These are phyloP conservation scores for Phytophthora pisi DNA, from an alignment of 352 stramenopile genomes.

Conservation along the genomic window DNA sequence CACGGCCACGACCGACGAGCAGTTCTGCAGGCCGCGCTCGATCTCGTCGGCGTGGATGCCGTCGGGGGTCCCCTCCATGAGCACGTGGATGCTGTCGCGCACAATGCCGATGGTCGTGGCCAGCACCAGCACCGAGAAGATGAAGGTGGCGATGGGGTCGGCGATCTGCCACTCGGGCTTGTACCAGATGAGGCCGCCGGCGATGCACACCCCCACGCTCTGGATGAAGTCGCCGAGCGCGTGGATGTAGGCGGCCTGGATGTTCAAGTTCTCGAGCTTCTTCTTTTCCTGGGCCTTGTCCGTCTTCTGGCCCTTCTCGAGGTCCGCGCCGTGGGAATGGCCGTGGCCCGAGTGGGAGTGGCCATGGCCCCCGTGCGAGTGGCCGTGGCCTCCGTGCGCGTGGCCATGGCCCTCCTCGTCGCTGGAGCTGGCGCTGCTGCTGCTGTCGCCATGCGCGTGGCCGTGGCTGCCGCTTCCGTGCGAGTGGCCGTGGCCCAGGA, in stretches of 20 bases:
- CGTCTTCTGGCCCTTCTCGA: constrained; percentile 35
- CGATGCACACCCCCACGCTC: constrained; percentile 95
- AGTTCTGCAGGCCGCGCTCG: constrained; percentile 70
- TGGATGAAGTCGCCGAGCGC: constrained; percentile 98
- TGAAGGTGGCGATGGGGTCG: constrained; percentile 97
- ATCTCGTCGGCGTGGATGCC: constrained; percentile 90
- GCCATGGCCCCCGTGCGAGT: constrained; percentile 41
- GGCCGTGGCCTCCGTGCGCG: constrained; percentile 40
- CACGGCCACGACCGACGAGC: constrained; percentile 90
- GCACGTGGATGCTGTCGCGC: constrained; percentile 90
- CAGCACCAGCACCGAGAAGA: constrained; percentile 97
- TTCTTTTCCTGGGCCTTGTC: constrained; percentile 33
- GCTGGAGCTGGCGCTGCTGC: constrained; percentile 29
- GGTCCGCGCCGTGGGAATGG: constrained; percentile 41
- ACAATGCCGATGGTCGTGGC: constrained; percentile 94
- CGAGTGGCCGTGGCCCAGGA: constrained; percentile 84
- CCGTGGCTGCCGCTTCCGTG: constrained; percentile 39
- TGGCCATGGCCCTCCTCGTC: constrained; percentile 40
- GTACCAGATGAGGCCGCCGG: constrained; percentile 96
- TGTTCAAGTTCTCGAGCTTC: constrained; percentile 93
- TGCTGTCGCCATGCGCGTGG: constrained; percentile 38
- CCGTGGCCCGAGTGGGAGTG: constrained; percentile 45
- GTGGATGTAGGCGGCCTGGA: constrained; percentile 97
- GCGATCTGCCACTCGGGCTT: constrained; percentile 96
- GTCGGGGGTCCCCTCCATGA: constrained; percentile 96